A percentile compares a stretch with the other conserved stretches of the same genome.
Evolutionary conservation across 257 asterid genomes (phyloP).

Genomic region (Hygrophila difformis): DNA sequence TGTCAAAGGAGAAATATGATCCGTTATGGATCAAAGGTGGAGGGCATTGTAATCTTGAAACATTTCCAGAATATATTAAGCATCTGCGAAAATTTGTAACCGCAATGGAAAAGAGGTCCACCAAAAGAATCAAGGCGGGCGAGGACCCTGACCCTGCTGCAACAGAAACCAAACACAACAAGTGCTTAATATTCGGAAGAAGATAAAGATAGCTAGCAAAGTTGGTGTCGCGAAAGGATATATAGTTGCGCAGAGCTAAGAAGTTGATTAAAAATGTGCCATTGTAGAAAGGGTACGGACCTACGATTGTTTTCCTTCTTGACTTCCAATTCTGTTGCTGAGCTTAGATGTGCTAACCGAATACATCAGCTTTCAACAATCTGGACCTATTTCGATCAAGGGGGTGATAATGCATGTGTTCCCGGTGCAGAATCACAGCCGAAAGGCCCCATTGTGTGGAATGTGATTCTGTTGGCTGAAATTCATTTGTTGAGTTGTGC

Average conservation of each 20-base stretch:
- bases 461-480: too few species aligned
- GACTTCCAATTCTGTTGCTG: too few species aligned
- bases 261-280: constrained; percentile 1
- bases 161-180: constrained; percentile 54
- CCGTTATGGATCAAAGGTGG: constrained; percentile 96
- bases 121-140: constrained; percentile 40
- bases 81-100: constrained; percentile 67
- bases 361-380: too few species aligned
- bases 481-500: too few species aligned
- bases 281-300: constrained; percentile 1
- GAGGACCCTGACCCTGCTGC: constrained; percentile 23
- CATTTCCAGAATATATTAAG: constrained; percentile 82
- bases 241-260: background rate
- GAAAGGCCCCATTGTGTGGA: too few species aligned
- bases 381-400: too few species aligned
- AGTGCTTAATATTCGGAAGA: constrained; percentile 70
- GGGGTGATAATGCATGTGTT: too few species aligned
- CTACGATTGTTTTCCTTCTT: constrained; percentile 3
- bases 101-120: constrained; percentile 88
- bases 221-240: constrained; percentile 5
- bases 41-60: constrained; percentile 97
- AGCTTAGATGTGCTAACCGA: too few species aligned
- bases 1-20: constrained; percentile 87
- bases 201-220: constrained; percentile 29
- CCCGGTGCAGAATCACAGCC: too few species aligned